Conservation (phyloP, 306 rosid species). For the Cucurbita moschata region DNA sequence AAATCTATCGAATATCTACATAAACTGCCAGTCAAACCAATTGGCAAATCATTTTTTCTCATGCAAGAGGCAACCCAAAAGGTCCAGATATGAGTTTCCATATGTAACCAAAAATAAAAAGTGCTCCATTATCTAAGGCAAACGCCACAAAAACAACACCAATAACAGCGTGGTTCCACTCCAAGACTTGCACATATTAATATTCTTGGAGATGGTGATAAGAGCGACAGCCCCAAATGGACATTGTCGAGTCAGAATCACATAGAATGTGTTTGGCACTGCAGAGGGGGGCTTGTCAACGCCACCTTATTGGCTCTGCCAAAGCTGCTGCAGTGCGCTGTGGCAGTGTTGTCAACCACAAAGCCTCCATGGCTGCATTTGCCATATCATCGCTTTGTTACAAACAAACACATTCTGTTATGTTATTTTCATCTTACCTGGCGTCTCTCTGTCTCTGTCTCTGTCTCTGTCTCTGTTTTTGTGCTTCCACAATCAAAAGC, state of each 20-base stretch:
- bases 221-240: slow-evolving; percentile 1
- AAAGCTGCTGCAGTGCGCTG: background rate
- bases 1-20: background rate
- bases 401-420: background rate
- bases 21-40: background rate
- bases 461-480: background rate
- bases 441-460: background rate
- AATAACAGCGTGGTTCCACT: background rate
- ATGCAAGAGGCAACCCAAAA: background rate
- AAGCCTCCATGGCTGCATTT: background rate
- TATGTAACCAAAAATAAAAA: background rate
- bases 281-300: background rate
- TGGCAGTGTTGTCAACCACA: background rate
- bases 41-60: background rate
- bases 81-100: background rate
- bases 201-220: background rate
- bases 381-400: background rate
- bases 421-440: slow-evolving; percentile 4
- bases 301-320: slow-evolving; percentile 3
- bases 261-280: background rate
- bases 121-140: background rate
- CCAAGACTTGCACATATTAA: background rate
- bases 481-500: background rate
- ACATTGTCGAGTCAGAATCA: background rate
- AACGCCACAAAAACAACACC: background rate